Percentiles rank a stretch among this genome's conserved stretches.
phyloP scores from a whole-genome alignment of 768 basidiomycete species.

The Macrolepiota dolichaula region DNA sequence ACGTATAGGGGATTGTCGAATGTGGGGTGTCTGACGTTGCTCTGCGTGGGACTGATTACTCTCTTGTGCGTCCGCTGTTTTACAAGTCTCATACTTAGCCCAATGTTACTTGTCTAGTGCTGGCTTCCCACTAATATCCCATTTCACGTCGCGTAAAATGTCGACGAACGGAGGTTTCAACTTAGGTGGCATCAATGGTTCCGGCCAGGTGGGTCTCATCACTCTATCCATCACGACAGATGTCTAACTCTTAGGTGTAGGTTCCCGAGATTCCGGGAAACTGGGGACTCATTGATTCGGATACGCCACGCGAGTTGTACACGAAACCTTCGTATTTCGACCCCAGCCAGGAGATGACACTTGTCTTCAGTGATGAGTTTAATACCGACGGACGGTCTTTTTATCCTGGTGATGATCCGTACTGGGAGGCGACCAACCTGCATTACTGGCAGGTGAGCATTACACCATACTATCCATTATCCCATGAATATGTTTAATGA shows the following conservation, averaged over 20 bases:
- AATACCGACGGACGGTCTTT: conserved; percentile 76
- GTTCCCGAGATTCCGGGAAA: conserved; percentile 60
- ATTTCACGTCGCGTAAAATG: conserved; percentile 41
- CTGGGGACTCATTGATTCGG: conserved; percentile 69
- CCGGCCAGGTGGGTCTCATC: conserved; percentile 53
- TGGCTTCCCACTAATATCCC: conserved; percentile 61
- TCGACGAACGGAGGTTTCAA: conserved; percentile 64
- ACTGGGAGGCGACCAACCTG: conserved; percentile 81
- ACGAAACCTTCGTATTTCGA: conserved; percentile 50
- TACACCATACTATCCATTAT: background rate
- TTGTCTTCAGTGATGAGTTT: conserved; percentile 91
- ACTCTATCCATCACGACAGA: background rate
- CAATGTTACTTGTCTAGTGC: conserved; percentile 34
- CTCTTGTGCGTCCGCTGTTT: conserved; percentile 50
- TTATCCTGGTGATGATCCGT: conserved; percentile 86
- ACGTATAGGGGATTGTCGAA: conserved; percentile 71
- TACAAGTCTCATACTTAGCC: background rate
- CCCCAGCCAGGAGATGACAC: conserved; percentile 50
- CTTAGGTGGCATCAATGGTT: conserved; percentile 72
- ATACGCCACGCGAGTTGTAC: conserved; percentile 65
- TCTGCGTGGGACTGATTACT: conserved; percentile 48
- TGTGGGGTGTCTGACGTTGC: conserved; percentile 60
- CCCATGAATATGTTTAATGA: background rate
- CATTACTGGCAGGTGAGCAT: conserved; percentile 69
- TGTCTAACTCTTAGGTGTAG: conserved; percentile 25